These are phyloP conservation scores for Giardia muris DNA, from an alignment of 208 protist genomes.

Conservation along the genomic window DNA sequence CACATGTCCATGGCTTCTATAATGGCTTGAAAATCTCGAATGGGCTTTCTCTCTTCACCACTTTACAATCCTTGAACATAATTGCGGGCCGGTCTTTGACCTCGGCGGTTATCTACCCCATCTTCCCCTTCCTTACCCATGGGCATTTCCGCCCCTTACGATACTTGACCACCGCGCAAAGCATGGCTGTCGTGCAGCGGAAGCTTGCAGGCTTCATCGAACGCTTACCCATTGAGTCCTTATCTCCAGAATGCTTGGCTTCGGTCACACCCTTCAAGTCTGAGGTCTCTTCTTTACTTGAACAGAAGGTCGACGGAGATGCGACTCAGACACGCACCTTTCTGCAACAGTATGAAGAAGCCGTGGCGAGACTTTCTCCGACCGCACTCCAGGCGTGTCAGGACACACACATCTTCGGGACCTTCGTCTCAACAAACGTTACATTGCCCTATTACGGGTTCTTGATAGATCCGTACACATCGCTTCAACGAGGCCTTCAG, in stretches of 20 bases:
- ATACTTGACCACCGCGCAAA: neutral
- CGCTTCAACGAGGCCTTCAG: neutral
- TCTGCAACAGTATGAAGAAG: too few relatives aligned
- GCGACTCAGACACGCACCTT: too few relatives aligned
- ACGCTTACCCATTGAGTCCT: neutral
- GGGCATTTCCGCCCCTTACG: neutral
- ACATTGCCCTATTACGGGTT: neutral
- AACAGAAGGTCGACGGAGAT: neutral
- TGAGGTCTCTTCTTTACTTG: neutral
- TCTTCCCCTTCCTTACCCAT: neutral
- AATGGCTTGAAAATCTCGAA: neutral
- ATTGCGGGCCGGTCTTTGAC: neutral
- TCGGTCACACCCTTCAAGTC: neutral
- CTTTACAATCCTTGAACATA: neutral
- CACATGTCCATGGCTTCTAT: neutral
- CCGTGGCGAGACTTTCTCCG: neutral
- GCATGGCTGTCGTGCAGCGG: neutral
- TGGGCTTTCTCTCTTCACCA: neutral
- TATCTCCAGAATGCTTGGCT: neutral
- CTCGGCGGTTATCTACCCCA: neutral
- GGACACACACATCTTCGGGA: neutral
- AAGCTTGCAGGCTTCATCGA: neutral
- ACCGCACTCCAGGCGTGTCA: neutral
- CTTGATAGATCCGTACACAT: neutral
- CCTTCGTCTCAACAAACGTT: neutral